Evolutionary conservation across 805 yeast species (phyloP).

Genomic region (Wickerhamomyces bovis): DNA sequence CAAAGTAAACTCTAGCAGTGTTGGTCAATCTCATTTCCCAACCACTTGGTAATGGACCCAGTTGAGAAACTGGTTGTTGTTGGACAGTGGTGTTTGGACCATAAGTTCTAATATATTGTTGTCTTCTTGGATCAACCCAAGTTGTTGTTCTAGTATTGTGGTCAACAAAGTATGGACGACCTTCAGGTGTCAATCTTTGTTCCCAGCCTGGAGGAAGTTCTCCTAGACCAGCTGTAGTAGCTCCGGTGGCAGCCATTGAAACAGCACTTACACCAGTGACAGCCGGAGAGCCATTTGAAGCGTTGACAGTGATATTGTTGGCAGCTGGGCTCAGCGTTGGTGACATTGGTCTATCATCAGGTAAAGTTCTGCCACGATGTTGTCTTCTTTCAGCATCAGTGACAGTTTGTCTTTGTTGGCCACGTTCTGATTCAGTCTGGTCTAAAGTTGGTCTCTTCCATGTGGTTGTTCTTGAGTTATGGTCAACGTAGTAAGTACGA

Average conservation of each 20-base stretch:
- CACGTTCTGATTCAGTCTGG: slow-evolving; percentile 64
- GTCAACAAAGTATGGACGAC: slow-evolving; percentile 96
- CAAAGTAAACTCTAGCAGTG: slow-evolving; percentile 97
- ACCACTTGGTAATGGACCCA: slow-evolving; percentile 97
- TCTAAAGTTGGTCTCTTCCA: slow-evolving; percentile 94
- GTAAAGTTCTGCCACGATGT: slow-evolving; percentile 85
- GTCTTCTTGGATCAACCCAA: slow-evolving; percentile 99
- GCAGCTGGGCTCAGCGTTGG: slow-evolving; percentile 18
- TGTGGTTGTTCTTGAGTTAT: slow-evolving; percentile 95
- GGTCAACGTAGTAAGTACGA: slow-evolving; percentile 96
- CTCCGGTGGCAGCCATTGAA: slow-evolving; percentile 63
- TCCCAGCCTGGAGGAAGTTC: slow-evolving; percentile 99
- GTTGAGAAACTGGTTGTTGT: slow-evolving; percentile 95
- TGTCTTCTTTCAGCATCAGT: slow-evolving; percentile 88
- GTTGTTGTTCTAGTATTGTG: slow-evolving; percentile 99
- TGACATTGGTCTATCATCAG: slow-evolving; percentile 45
- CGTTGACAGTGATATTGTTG: slow-evolving; percentile 39
- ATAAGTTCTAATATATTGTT: slow-evolving; percentile 93
- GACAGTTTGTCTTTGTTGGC: slow-evolving; percentile 52
- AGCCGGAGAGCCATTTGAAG: slow-evolving; percentile 39
- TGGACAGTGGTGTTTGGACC: slow-evolving; percentile 89
- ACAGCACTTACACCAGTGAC: slow-evolving; percentile 53
- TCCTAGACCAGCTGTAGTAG: slow-evolving; percentile 93
- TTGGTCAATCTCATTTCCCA: slow-evolving; percentile 99
- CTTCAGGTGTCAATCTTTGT: slow-evolving; percentile 96